Percentiles rank a stretch among this genome's conserved stretches.
Evolutionary conservation across 2,329 filamentous ascomycete genomes (phyloP).

Genomic region (Paradendryphiella salina): DNA sequence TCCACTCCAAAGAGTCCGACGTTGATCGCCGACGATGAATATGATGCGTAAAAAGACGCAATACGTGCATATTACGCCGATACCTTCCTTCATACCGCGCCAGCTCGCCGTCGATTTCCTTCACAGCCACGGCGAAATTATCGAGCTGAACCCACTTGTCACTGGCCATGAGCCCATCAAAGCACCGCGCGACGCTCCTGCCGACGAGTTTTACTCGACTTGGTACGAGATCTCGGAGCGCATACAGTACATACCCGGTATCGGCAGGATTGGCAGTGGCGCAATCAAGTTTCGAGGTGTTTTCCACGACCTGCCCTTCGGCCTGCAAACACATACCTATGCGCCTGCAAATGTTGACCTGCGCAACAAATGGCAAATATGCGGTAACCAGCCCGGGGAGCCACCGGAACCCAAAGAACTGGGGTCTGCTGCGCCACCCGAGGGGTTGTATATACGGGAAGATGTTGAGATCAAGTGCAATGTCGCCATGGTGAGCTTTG

Average conservation of each 20-base stretch:
- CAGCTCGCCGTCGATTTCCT: conserved; percentile 74
- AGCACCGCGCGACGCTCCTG: conserved; percentile 67
- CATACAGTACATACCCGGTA: conserved; percentile 68
- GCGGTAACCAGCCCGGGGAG: conserved; percentile 70
- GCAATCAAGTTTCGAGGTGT: conserved; percentile 71
- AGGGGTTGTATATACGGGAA: conserved; percentile 69
- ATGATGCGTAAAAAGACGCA: conserved; percentile 61
- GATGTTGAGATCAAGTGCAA: conserved; percentile 74
- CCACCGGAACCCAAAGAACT: conserved; percentile 64
- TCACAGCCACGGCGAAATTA: conserved; percentile 70
- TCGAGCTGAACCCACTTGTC: conserved; percentile 71
- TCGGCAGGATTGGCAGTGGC: conserved; percentile 66
- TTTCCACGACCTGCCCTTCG: conserved; percentile 73
- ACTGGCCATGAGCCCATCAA: conserved; percentile 65
- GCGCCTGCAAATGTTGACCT: conserved; percentile 68
- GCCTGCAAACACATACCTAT: conserved; percentile 72
- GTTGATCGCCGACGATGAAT: conserved; percentile 23
- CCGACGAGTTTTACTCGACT: conserved; percentile 72
- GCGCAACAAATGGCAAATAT: conserved; percentile 69
- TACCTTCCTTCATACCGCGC: conserved; percentile 70
- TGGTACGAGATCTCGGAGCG: conserved; percentile 75
- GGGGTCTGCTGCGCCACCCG: conserved; percentile 64
- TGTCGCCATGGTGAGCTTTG: conserved; percentile 65
- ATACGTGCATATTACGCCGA: conserved; percentile 70
- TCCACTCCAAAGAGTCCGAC: not conserved